Base-by-base conservation (phyloP, 2,329 filamentous ascomycete species). In the Colletotrichum sp. region DNA sequence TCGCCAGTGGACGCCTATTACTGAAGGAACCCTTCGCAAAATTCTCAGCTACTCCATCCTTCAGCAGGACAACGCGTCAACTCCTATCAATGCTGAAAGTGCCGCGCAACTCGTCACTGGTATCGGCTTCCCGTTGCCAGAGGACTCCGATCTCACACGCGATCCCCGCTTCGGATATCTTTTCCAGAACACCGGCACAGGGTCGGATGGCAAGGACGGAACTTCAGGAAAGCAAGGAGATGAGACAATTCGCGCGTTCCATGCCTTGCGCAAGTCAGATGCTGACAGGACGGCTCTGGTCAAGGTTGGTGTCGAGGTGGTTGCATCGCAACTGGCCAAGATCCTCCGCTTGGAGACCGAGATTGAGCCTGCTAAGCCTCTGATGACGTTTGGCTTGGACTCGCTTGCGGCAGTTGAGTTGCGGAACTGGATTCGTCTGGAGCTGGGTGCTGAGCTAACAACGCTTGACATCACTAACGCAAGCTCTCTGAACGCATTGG, bases 321-420 rank as follows among this genome's bases (percentile, higher is more conserved):
- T 81, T 7, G 78, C 70, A 24, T 66, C 65, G 34, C 78, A 81
- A 24, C 77, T 84, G 26, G 77, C 76, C 13, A 80, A 79, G 66
- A 78, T 73, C 3, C 74, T 84, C 24, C 75, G 80, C 1, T 71
- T 83, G 15, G 69, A 73, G 6, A 77, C 79, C 15, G 70, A 78
- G 3, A 78, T 84, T 44, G 80, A 81, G 60, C 77, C 77, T 1
- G 77, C 72, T 5, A 79, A 81, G 60, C 78, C 80, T 4, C 72
- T 82, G n/a, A 76, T 78, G 9, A 74, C 77, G 1, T 83, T 82
- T 44, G 82, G 82, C 0, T 55, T 82, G 3, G 82, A 84, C 57
- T 83, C 80, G 2, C 70, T 83, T 32, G 77, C 79, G 4, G 82
- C 81, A 1, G 81, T 83, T 9, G 82, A 83, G 75, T 52, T 84